Conservation (phyloP, 371 early-diverging fungal species). For the Rhizopus arrhizus region DNA sequence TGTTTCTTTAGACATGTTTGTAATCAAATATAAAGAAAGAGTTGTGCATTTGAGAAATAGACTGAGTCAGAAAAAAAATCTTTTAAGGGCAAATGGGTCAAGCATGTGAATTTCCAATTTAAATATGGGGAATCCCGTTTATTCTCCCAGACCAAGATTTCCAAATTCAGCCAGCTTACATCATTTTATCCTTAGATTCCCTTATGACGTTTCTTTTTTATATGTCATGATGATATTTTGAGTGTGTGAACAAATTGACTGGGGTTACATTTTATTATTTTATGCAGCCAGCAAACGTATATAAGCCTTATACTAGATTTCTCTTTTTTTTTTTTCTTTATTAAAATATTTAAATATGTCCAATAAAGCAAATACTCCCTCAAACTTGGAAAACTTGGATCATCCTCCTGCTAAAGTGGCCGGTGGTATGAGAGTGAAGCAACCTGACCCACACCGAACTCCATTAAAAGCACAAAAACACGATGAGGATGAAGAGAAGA, state of each 20-base stretch:
- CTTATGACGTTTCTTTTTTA: background rate
- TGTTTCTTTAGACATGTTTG: slow-evolving; percentile 25
- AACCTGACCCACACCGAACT: slow-evolving; percentile 23
- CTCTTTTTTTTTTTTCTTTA: slow-evolving; percentile 5
- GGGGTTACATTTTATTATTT: background rate
- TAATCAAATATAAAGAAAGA: background rate
- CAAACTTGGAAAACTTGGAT: slow-evolving; percentile 5
- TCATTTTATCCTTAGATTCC: too few species aligned
- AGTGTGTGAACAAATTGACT: background rate
- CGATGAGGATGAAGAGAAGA: slow-evolving; percentile 8
- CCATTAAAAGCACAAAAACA: slow-evolving; percentile 8
- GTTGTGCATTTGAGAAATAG: background rate
- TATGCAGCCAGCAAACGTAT: slow-evolving; percentile 8
- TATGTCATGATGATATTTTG: slow-evolving; percentile 19
- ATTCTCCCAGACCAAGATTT: too few species aligned
- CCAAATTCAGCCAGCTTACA: too few species aligned
- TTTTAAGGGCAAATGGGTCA: background rate
- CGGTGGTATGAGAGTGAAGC: slow-evolving; percentile 31
- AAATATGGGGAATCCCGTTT: background rate
- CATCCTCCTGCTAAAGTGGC: slow-evolving; percentile 22
- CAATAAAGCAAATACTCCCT: background rate
- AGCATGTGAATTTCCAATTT: slow-evolving; percentile 5
- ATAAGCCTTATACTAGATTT: background rate
- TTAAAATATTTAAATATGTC: slow-evolving; percentile 15
- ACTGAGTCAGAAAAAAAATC: slow-evolving; percentile 2